A percentile compares a stretch with the other conserved stretches of the same genome.
Conservation (phyloP, 1,139 yeast species). For the Candida freyschussii region DNA sequence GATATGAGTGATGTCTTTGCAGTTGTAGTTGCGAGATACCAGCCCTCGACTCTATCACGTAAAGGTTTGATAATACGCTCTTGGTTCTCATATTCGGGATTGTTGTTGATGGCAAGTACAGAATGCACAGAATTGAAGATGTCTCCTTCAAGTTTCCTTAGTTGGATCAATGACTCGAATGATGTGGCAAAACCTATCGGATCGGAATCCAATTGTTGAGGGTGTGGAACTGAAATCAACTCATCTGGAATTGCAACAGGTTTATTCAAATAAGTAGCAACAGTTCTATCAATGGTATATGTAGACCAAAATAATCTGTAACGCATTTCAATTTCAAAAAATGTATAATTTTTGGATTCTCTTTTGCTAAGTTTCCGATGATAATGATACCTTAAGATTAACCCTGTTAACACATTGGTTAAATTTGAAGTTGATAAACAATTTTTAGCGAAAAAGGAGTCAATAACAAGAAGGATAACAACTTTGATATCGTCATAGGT, state of each 20-base stretch:
- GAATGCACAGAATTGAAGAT: constrained; percentile 18
- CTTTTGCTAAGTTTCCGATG: constrained; percentile 16
- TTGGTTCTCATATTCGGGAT: constrained; percentile 9
- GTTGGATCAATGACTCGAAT: constrained; percentile 8
- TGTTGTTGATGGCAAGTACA: constrained; percentile 17
- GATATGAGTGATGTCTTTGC: constrained; percentile 2
- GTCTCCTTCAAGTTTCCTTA: constrained; percentile 19
- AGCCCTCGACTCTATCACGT: constrained; percentile 14
- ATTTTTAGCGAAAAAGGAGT: constrained; percentile 19
- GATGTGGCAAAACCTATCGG: constrained; percentile 4
- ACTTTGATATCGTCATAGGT: constrained; percentile 21
- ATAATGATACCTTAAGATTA: constrained; percentile 17
- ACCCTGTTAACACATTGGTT: constrained; percentile 17
- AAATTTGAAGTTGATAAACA: constrained; percentile 20
- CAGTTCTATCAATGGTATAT: constrained; percentile 20
- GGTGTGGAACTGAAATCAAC: constrained; percentile 18
- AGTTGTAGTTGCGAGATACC: constrained; percentile 20
- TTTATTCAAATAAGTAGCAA: constrained; percentile 19
- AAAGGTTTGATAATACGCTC: constrained; percentile 9
- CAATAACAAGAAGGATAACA: constrained; percentile 17
- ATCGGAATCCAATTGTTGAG: constrained; percentile 11
- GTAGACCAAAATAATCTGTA: constrained; percentile 23
- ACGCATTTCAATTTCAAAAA: constrained; percentile 17
- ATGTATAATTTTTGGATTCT: constrained; percentile 7
- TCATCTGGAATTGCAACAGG: constrained; percentile 18